These are phyloP conservation scores for Canavalia gladiata DNA, from an alignment of 306 rosid species.

Conservation along the genomic window DNA sequence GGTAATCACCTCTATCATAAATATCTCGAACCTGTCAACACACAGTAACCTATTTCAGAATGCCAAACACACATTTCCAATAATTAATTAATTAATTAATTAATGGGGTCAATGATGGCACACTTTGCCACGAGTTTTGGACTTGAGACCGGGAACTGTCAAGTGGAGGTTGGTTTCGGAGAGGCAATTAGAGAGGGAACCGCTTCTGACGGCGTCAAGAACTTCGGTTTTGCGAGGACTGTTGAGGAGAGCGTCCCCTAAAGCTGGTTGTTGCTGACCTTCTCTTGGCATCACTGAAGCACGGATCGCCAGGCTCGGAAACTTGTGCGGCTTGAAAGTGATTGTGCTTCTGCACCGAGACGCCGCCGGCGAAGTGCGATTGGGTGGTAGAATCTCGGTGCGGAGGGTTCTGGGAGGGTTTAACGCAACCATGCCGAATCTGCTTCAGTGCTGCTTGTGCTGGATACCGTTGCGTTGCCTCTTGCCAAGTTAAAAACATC, in stretches of 20 bases:
- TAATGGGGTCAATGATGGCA: neutral
- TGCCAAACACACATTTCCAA: neutral
- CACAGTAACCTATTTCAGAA: neutral
- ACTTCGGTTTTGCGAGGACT: conserved; percentile 61
- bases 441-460: neutral
- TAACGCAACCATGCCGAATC: conserved; percentile 56
- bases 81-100: neutral
- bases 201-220: conserved; percentile 50
- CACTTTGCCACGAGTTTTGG: conserved; percentile 95
- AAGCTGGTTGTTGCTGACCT: conserved; percentile 46
- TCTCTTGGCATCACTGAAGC: conserved; percentile 56
- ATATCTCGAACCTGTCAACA: conserved; percentile 85
- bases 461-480: neutral
- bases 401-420: conserved; percentile 73
- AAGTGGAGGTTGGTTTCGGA: conserved; percentile 83
- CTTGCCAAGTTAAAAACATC: neutral
- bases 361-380: conserved; percentile 16
- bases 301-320: conserved; percentile 43
- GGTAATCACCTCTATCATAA: conserved; percentile 83
- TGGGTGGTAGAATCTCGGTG: conserved; percentile 36
- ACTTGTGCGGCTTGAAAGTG: conserved; percentile 45
- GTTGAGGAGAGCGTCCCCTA: conserved; percentile 59
- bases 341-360: neutral
- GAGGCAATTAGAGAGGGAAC: conserved; percentile 65
- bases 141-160: conserved; percentile 80